Evolutionary conservation across 805 yeast genomes (phyloP), one percentile per base, ranked within the genome.

Genomic region (Lipomyces yamadae): DNA sequence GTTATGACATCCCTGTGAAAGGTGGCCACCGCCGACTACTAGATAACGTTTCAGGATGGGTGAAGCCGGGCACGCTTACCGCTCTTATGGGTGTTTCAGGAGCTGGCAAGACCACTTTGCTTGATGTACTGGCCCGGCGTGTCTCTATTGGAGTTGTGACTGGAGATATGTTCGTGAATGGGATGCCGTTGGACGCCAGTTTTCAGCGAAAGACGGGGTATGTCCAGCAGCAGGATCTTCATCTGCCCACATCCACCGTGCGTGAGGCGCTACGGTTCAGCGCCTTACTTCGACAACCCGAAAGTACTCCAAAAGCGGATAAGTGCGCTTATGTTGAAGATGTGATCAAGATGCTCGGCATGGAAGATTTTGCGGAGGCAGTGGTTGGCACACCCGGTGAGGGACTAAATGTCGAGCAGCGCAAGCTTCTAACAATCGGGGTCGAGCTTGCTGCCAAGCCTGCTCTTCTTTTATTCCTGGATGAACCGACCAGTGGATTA

Each of bases 161-260:
- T 55, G 90, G 90, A 73, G 89, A 88, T 73, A 83, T 86, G 82
- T 78, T 88, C 76, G 93, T 89, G 33, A 88, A 89, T 74, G 92
- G 92, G 63, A 81, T 81, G 56, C 82, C 85, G 8, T 80, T 88
- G 67, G 89, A 85, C 72, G 79, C 81, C 61, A 85, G 91, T 35
- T 89, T 89, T 83, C 88, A 87, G 76, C 83, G 92, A 76, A 82
- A 89, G 4, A 88, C 90, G 75, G 94, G 94, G 63, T 89, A 88
- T 76, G 92, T 88, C 53, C 92, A 89, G 76, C 94, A 89, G 77
- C 92, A 88, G 74, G 93, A 89, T 81, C 79, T 89, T 70, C 94
- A 89, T 77, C 79, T 89, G 75, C 82, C 85, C 37, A 84, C 87
- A 56, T 79, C 88, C 24, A 87, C 93, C 48, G 93, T 89, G n/a